phyloP scores from a whole-genome alignment of 164 flowering plant species.

The Pachysandra terminalis region DNA sequence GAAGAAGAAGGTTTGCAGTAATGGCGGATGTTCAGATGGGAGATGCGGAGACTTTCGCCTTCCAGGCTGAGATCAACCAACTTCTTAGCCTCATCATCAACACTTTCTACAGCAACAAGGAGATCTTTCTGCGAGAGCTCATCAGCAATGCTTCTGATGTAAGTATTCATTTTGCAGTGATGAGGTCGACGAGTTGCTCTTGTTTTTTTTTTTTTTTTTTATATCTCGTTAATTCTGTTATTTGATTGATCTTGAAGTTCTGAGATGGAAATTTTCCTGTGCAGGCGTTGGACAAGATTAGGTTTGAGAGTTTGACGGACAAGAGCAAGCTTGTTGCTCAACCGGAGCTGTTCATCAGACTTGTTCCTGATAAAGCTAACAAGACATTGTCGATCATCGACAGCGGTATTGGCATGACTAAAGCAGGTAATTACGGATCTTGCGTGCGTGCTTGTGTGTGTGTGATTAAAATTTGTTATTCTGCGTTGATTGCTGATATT shows the following conservation, averaged over 20 bases:
- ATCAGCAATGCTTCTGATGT: slow-evolving; percentile 57
- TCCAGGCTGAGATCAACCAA: slow-evolving; percentile 62
- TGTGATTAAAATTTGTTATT: no score
- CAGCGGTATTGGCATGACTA: slow-evolving; percentile 35
- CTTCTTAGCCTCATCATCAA: slow-evolving; percentile 52
- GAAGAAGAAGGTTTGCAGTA: background rate
- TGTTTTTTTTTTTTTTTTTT: background rate
- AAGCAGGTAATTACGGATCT: slow-evolving; percentile 20
- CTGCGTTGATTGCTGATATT: no score
- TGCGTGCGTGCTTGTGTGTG: no score
- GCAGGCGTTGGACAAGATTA: slow-evolving; percentile 41
- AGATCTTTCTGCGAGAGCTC: slow-evolving; percentile 53
- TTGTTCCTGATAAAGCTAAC: slow-evolving; percentile 43
- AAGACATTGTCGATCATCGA: slow-evolving; percentile 38
- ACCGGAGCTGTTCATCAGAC: slow-evolving; percentile 42
- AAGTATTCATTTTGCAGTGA: slow-evolving; percentile 11
- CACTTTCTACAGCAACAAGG: slow-evolving; percentile 57
- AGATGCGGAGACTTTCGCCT: slow-evolving; percentile 47
- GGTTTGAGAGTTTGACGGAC: slow-evolving; percentile 43
- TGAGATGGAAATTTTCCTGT: background rate
- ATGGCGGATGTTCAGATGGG: slow-evolving; percentile 21
- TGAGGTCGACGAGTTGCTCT: no score
- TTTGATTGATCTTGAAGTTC: background rate
- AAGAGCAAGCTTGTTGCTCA: slow-evolving; percentile 43
- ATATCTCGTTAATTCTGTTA: no score